Percentiles rank a stretch among this genome's conserved stretches.
Conservation (phyloP, 1,139 yeast species). For the Blastobotrys illinoisensis region DNA sequence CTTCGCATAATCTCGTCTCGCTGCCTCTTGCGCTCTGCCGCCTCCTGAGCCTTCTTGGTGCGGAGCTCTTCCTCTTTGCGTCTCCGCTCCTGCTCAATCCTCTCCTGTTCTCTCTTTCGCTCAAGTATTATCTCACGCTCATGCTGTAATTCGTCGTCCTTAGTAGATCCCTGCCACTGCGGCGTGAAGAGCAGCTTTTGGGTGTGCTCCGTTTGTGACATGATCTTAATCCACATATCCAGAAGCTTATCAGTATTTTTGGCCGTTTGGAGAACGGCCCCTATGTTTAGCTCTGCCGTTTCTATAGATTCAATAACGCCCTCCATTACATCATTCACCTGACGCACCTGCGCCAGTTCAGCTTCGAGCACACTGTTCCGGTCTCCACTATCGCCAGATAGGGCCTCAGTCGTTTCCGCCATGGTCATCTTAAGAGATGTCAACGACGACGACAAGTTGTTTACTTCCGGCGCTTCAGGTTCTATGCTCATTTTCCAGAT, state of each 20-base stretch:
- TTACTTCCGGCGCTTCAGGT: constrained; percentile 1
- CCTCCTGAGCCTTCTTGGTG: constrained; percentile 17
- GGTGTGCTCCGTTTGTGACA: constrained; percentile 35
- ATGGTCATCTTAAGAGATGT: constrained; percentile 10
- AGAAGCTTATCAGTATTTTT: constrained; percentile 30
- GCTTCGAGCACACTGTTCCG: constrained; percentile 19
- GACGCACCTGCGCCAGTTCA: constrained; percentile 25
- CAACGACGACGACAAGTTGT: constrained; percentile 11
- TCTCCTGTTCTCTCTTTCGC: constrained; percentile 22
- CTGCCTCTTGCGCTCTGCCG: constrained; percentile 17
- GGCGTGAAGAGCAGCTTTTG: constrained; percentile 27
- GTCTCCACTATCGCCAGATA: constrained; percentile 13
- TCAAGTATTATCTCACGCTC: constrained; percentile 20
- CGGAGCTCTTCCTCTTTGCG: constrained; percentile 18
- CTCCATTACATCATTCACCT: constrained; percentile 23
- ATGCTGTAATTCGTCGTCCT: constrained; percentile 25
- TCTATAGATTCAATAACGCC: constrained; percentile 21
- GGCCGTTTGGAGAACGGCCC: constrained; percentile 23
- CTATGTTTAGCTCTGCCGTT: constrained; percentile 22
- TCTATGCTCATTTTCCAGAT: not conserved
- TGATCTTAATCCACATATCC: constrained; percentile 32
- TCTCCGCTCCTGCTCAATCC: constrained; percentile 16
- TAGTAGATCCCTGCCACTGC: constrained; percentile 31
- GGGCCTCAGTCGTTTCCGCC: not conserved
- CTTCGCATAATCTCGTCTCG: constrained; percentile 19